Evolutionary conservation across 495 filamentous ascomycete genomes (phyloP).

Genomic region (Aspergillus biplanus): DNA sequence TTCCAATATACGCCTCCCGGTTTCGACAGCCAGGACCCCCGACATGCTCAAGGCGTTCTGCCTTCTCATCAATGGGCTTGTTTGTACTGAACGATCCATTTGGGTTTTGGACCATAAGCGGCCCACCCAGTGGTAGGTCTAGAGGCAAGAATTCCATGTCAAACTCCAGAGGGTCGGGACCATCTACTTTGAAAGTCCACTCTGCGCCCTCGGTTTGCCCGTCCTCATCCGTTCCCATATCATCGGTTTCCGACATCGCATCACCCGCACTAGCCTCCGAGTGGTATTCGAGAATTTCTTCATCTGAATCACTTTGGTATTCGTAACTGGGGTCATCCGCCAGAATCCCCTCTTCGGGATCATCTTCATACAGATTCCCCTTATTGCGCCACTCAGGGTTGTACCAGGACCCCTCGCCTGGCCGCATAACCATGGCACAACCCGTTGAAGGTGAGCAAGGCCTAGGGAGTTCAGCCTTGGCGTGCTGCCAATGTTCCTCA

Average conservation of each 20-base stretch:
- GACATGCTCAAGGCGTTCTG: conserved; percentile 3
- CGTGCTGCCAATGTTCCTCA: no score
- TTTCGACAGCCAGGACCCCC: conserved; percentile 11
- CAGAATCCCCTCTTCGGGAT: not conserved
- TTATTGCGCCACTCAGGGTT: no score
- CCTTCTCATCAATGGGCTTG: not conserved
- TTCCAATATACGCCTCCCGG: not conserved
- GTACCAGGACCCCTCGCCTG: not conserved
- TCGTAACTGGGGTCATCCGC: not conserved
- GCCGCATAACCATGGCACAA: not conserved
- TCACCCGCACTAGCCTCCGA: not conserved
- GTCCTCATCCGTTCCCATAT: no score
- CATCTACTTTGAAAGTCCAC: not conserved
- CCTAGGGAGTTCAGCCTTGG: no score
- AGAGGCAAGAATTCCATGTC: conserved; percentile 21
- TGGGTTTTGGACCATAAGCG: not conserved
- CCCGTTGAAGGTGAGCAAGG: not conserved
- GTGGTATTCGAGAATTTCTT: not conserved
- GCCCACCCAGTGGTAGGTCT: not conserved
- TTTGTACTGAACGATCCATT: not conserved
- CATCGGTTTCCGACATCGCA: no score
- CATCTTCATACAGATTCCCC: not conserved
- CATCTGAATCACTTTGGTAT: not conserved
- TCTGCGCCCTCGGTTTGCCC: no score
- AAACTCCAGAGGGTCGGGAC: conserved; percentile 22